Percentiles rank a stretch among this genome's conserved stretches.
Conservation (phyloP, 2,329 filamentous ascomycete genomes). For the Colletotrichum sp. region DNA sequence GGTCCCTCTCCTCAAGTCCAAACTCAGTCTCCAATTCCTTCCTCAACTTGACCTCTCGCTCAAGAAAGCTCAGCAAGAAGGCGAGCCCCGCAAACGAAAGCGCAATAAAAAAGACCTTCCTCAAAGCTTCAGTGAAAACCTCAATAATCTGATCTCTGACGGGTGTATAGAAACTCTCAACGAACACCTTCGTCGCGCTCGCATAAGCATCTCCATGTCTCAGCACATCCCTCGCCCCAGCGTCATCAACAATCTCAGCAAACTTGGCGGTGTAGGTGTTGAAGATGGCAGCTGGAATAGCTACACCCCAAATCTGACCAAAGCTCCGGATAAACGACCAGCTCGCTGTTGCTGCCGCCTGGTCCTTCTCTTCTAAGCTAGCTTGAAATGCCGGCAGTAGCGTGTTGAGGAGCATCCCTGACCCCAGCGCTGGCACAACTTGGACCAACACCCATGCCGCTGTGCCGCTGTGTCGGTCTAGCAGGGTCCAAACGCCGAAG, state of each 20-base stretch:
- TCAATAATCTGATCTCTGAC: slow-evolving; percentile 26
- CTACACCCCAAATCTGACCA: slow-evolving; percentile 49
- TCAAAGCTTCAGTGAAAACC: slow-evolving; percentile 28
- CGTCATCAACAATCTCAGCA: slow-evolving; percentile 25
- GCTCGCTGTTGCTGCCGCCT: slow-evolving; percentile 37
- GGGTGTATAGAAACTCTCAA: slow-evolving; percentile 20
- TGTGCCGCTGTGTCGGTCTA: slow-evolving; percentile 33
- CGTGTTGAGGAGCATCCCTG: slow-evolving; percentile 46
- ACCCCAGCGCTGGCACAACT: slow-evolving; percentile 41
- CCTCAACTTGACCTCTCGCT: slow-evolving; percentile 28
- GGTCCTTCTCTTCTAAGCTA: slow-evolving; percentile 35
- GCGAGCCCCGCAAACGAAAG: slow-evolving; percentile 24
- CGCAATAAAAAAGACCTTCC: slow-evolving; percentile 27
- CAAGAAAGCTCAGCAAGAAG: slow-evolving; percentile 28
- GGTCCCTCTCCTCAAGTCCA: slow-evolving; percentile 25
- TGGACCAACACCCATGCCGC: slow-evolving; percentile 45
- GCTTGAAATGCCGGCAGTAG: slow-evolving; percentile 49
- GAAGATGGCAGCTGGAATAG: slow-evolving; percentile 35
- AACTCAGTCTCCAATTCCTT: slow-evolving; percentile 31
- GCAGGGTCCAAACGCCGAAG: slow-evolving; percentile 44
- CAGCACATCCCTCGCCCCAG: slow-evolving; percentile 19
- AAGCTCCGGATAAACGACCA: slow-evolving; percentile 49
- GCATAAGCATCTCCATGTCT: slow-evolving; percentile 32
- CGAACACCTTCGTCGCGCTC: slow-evolving; percentile 27
- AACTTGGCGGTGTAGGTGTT: slow-evolving; percentile 22